A percentile compares a stretch with the other conserved stretches of the same genome.
phyloP scores from a whole-genome alignment of 2,329 filamentous ascomycete genomes.

The Mycosphaerella sp. region DNA sequence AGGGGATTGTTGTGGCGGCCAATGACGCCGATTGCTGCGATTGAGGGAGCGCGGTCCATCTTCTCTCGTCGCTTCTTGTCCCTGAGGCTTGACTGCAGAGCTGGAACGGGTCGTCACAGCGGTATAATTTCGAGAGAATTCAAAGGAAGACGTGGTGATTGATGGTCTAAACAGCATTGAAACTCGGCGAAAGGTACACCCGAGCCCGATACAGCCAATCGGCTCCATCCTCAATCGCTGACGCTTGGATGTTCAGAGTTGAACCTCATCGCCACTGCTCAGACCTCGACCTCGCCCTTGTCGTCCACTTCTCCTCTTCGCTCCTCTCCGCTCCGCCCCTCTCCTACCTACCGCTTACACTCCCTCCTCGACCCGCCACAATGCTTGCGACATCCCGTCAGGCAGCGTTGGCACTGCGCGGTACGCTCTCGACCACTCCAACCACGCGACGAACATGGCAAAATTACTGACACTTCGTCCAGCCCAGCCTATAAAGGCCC shows the following conservation, averaged over 20 bases:
- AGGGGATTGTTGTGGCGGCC: slow-evolving; percentile 95
- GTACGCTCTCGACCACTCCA: slow-evolving; percentile 35
- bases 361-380: not conserved
- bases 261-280: slow-evolving; percentile 5
- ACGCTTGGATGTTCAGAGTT: slow-evolving; percentile 1
- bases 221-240: not conserved
- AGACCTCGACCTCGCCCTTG: not conserved
- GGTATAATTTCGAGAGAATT: too few species aligned
- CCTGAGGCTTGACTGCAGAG: too few species aligned
- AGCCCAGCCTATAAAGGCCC: slow-evolving; percentile 61
- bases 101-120: too few species aligned
- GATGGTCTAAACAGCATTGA: too few species aligned
- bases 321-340: not conserved
- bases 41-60: slow-evolving; percentile 58
- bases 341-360: slow-evolving; percentile 1
- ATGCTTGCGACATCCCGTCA: slow-evolving; percentile 27
- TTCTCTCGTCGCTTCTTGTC: not conserved
- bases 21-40: slow-evolving; percentile 90
- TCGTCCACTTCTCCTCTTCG: not conserved
- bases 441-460: slow-evolving; percentile 2
- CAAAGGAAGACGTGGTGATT: too few species aligned
- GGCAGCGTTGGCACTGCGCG: slow-evolving; percentile 51
- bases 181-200: not conserved
- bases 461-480: slow-evolving; percentile 22
- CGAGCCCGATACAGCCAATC: not conserved